Evolutionary conservation across 2,329 filamentous ascomycete genomes (phyloP), one percentile per base, ranked within the genome.

Genomic region (Rutstroemia sp.): DNA sequence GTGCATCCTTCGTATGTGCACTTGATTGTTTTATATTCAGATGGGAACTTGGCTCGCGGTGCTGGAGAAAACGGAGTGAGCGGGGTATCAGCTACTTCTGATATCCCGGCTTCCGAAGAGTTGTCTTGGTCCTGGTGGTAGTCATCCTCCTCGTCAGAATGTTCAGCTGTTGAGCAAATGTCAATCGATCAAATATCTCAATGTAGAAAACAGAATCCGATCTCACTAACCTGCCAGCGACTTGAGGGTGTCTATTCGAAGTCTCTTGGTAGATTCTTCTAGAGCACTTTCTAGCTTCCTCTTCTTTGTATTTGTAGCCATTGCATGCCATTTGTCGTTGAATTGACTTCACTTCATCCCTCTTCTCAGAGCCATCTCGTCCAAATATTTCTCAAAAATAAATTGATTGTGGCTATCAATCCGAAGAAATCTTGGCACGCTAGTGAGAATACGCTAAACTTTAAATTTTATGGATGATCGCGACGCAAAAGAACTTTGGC

Each of bases 1-100:
- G 75, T 73, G 69, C 92, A 97, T 61, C 78, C 81, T 10, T 85
- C 80, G 69, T 83, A 86, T 0, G 86, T 83, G 72, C 92, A 96
- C 54, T 76, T 75, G 61, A 91, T 85, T 5, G 83, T 91, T 75
- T 95, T 95, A 57, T 83, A 77, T 68, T 82, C 88, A 44, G 84
- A 88, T 3, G 85, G 86, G 59, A 82, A 83, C 57, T 78, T 81
- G 57, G 73, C 65, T 50, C 62, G 62, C 12, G 74, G 63, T 16
- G 74, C 59, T 16, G 80, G 77, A 3, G 78, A 80, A 55, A 74
- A 68, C 7, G 78, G 76, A 3, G 78, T 81, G 19, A 73, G 64
- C 8, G 78, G 77, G 1, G 78, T 80, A 42, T 75, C 71, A 17
- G 57, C 61, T 44, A 61, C 63, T 37, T 57, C 37, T 25, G 70